Base-by-base conservation (phyloP, 2,329 filamentous ascomycete species). In the Cordyceps militaris region DNA sequence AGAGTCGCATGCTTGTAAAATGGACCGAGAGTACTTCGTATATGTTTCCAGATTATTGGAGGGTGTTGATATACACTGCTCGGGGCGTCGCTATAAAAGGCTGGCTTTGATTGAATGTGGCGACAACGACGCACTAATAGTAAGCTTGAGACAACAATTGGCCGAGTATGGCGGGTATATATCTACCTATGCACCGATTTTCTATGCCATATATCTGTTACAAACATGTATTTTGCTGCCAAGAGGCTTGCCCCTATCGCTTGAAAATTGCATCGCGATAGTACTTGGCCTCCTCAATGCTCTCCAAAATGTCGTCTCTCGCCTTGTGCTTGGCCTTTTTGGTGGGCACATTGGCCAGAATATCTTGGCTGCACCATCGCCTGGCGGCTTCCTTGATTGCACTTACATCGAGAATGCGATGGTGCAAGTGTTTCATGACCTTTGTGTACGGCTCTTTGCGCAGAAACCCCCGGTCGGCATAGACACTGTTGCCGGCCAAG, bases 401-500 rank as follows among this genome's bases (percentile, higher is more conserved):
- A 71, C 91, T 97, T 56, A 97, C 91, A 70, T 99, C 94, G 49
- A 97, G 75, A 62, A 99, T 88, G 16, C 94, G 84, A 73, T 99
- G 91, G 72, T 96, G 89, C 63, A 99, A 76, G 71, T 94, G 84
- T 58, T 88, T 82, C 50, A 89, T 74, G 2, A 96, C 84, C 59
- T 79, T 76, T 40, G 78, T 81, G 72, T 93, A 99, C 0, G 92
- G 91, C 58, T 79, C 79, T 61, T 83, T 82, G 5, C 83, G 78
- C 60, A 99, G 77, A 69, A 99, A 99, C 2, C 84, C 83, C 65
- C 85, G 84, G 72, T 99, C 94, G 3, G 88, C 90, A 69, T 99
- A 93, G 26, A 99, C 89, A 58, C 87, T 94, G 73, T 96, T 99
- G 2, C 94, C 94, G 0, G 94, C 92, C 42, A 99, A 78, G 58